Evolutionary conservation across 2,329 filamentous ascomycete species (phyloP), one percentile per base, ranked within the genome.

Genomic region (Paracamarosporium sp.): DNA sequence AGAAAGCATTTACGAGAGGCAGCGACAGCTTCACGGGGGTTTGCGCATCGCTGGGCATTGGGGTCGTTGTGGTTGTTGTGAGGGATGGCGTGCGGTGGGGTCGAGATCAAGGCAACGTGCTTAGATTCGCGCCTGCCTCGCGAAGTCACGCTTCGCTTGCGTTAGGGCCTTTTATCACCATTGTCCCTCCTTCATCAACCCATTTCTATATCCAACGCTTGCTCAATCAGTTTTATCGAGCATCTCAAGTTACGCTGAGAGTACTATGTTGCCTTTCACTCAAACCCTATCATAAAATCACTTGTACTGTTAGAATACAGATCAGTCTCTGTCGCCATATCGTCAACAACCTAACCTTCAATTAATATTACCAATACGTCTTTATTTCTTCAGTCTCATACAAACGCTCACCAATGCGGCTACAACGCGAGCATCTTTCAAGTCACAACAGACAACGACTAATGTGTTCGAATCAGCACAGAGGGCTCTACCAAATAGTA

Each of bases 21-120:
- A 94, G 83, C 60, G 91, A 93, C 64, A 94, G 85, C 82, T 92
- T 93, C 80, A 94, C 90, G 60, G 90, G 89, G 62, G 70, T 64
- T 68, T 72, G 73, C 57, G 76, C 76, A 77, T 79, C 75, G 69
- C 69, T 67, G 67, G 75, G 69, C 76, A 79, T 79, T 59, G 55
- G 67, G 63, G 15, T 50, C 25, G 47, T 40, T 44, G 59, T 62
- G 57, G 62, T 58, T 61, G 57, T 35, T 48, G 59, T 62, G 53
- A 61, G 30, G 33, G 59, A 59, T 53, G 62, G 57, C 53, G 55
- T 50, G 60, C 59, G 53, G 58, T 65, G 62, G 57, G 61, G 59
- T 56, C 54, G 46, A 12, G 47, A 46, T 28, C 58, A 60, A 62
- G 46, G 35, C 58, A 60, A 63, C 51, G 57, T 58, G 57, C 46